phyloP scores from a whole-genome alignment of 106 monocot species.

The Phalaenopsis equestris region DNA sequence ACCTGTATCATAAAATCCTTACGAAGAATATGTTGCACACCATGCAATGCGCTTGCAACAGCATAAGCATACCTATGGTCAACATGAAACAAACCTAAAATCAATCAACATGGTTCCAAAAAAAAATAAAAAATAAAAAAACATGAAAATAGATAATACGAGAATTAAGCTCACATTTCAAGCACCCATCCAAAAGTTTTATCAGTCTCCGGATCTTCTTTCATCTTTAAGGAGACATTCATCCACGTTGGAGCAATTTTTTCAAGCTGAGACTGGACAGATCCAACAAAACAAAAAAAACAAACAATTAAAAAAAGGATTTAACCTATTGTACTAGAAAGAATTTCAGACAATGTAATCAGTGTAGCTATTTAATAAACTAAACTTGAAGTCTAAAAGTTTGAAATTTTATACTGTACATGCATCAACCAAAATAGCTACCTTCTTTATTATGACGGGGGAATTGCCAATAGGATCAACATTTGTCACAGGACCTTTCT shows the following conservation, averaged over 20 bases:
- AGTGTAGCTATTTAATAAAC: background rate
- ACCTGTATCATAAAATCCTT: slow-evolving; percentile 39
- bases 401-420: background rate
- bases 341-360: background rate
- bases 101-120: background rate
- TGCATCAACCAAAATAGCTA: slow-evolving; percentile 7
- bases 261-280: slow-evolving; percentile 62
- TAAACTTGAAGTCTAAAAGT: too few species aligned
- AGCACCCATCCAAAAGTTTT: slow-evolving; percentile 97
- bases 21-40: slow-evolving; percentile 28
- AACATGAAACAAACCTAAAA: background rate
- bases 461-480: slow-evolving; percentile 91
- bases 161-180: slow-evolving; percentile 62
- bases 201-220: slow-evolving; percentile 84
- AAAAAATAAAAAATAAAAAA: background rate
- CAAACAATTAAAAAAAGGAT: background rate
- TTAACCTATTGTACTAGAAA: background rate
- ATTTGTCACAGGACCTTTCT: slow-evolving; percentile 64
- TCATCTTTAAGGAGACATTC: slow-evolving; percentile 92
- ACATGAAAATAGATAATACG: background rate
- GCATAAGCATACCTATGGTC: slow-evolving; percentile 22
- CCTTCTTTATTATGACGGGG: slow-evolving; percentile 90
- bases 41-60: slow-evolving; percentile 26
- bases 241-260: slow-evolving; percentile 98
- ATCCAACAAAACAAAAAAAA: slow-evolving; percentile 4